A percentile compares a stretch with the other conserved stretches of the same genome.
Evolutionary conservation across 2,329 filamentous ascomycete genomes (phyloP).

Genomic region (Cladophialophora chaetospira): DNA sequence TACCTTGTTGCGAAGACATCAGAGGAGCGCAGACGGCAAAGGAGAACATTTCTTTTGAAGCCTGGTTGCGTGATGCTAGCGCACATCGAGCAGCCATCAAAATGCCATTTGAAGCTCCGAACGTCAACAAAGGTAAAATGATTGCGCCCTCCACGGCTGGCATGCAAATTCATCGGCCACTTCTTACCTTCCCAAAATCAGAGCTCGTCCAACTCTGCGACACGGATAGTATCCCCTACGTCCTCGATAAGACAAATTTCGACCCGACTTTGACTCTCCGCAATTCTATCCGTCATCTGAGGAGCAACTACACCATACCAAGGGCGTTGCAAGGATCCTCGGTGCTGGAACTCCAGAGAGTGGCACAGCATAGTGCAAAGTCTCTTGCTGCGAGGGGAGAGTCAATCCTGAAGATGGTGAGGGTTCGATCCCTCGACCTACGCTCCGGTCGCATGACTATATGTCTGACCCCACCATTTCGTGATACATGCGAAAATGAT

Average conservation of each 20-base stretch:
- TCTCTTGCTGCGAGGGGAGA: conserved; percentile 14
- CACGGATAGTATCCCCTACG: conserved; percentile 69
- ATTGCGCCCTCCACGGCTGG: conserved; percentile 52
- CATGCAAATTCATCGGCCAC: conserved; percentile 66
- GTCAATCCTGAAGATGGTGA: conserved; percentile 9
- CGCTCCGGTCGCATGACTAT: conserved; percentile 24
- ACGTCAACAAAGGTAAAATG: conserved; percentile 50
- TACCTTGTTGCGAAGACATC: conserved; percentile 30
- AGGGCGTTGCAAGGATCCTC: conserved; percentile 58
- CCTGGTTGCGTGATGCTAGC: conserved; percentile 6
- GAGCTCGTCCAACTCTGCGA: conserved; percentile 67
- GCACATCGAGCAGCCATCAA: conserved; percentile 12
- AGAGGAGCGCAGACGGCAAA: conserved; percentile 17
- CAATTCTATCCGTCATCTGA: conserved; percentile 76
- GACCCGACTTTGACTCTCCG: conserved; percentile 75
- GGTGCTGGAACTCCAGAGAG: conserved; percentile 18
- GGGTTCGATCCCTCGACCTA: conserved; percentile 20
- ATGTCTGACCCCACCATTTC: conserved; percentile 11
- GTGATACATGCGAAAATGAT: conserved; percentile 10
- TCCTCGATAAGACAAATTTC: conserved; percentile 81
- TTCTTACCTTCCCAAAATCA: conserved; percentile 61
- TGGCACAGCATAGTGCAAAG: conserved; percentile 5
- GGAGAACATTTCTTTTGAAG: conserved; percentile 7
- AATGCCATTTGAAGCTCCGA: background rate
- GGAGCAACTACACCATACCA: conserved; percentile 63